phyloP scores from a whole-genome alignment of 106 monocot species.

The Dioscorea zingiberensis region DNA sequence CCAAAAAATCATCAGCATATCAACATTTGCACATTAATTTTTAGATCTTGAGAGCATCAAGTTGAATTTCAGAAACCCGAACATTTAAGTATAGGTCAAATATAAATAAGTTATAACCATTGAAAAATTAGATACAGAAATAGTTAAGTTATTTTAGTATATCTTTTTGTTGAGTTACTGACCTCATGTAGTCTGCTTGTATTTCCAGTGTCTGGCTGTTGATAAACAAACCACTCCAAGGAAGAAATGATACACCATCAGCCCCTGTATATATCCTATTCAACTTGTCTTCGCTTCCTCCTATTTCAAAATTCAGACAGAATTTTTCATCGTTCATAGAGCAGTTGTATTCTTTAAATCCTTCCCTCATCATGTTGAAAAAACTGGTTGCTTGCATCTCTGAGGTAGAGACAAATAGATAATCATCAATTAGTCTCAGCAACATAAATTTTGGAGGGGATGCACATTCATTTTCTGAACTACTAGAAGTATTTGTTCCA shows the following conservation, averaged over 20 bases:
- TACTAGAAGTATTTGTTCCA: neutral
- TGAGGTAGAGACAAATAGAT: slow-evolving; percentile 84
- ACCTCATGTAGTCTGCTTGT: slow-evolving; percentile 98
- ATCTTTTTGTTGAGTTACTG: neutral
- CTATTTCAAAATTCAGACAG: slow-evolving; percentile 64
- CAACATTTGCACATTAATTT: too few species aligned
- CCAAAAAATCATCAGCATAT: too few species aligned
- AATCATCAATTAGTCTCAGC: slow-evolving; percentile 80
- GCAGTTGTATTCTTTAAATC: slow-evolving; percentile 79
- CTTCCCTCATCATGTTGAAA: slow-evolving; percentile 60
- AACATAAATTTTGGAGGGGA: slow-evolving; percentile 28
- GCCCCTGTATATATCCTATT: slow-evolving; percentile 41
- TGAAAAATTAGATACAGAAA: neutral
- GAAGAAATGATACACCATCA: slow-evolving; percentile 77
- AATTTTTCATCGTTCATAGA: slow-evolving; percentile 76
- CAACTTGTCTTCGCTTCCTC: neutral
- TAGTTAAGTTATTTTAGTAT: too few species aligned
- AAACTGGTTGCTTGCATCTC: slow-evolving; percentile 47
- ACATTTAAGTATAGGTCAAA: too few species aligned
- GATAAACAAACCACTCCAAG: slow-evolving; percentile 90
- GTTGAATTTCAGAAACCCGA: too few species aligned
- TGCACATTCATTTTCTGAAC: neutral
- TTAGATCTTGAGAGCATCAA: too few species aligned
- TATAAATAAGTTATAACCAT: neutral
- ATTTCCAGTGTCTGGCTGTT: slow-evolving; percentile 77